These are phyloP conservation scores for Vitis amurensis DNA, from an alignment of 164 flowering plant genomes.

Conservation along the genomic window DNA sequence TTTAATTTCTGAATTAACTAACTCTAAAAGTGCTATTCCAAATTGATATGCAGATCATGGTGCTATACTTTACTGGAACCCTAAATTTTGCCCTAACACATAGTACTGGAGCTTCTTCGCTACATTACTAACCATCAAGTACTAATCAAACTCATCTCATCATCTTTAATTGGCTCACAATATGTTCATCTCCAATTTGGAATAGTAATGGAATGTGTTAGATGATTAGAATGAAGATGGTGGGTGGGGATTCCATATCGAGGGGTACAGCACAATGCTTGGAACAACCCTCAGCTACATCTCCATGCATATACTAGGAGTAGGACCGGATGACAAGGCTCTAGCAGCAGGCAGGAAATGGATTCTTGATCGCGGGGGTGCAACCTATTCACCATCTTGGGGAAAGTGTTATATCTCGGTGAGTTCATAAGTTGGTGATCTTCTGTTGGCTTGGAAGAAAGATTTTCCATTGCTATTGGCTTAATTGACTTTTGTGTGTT, in stretches of 20 bases:
- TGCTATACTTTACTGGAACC: not conserved
- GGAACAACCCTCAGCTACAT: constrained; percentile 31
- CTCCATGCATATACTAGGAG: constrained; percentile 27
- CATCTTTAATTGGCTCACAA: not conserved
- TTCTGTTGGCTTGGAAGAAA: too few relatives aligned
- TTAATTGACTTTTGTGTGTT: too few relatives aligned
- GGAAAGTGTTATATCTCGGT: constrained; percentile 35
- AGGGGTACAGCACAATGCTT: constrained; percentile 33
- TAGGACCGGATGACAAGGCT: constrained; percentile 25
- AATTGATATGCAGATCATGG: constrained; percentile 19
- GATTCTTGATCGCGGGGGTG: constrained; percentile 32
- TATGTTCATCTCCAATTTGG: too few relatives aligned
- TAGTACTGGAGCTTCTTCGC: too few relatives aligned
- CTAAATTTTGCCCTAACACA: too few relatives aligned
- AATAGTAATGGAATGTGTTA: not conserved
- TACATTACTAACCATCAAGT: too few relatives aligned
- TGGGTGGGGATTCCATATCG: constrained; percentile 14
- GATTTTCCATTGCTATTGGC: too few relatives aligned
- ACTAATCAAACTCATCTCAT: too few relatives aligned
- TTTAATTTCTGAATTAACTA: too few relatives aligned
- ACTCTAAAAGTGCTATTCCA: too few relatives aligned
- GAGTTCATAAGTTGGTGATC: not conserved
- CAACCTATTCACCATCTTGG: constrained; percentile 25
- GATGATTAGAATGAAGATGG: constrained; percentile 23
- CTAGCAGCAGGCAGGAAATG: constrained; percentile 20